A percentile compares a stretch with the other conserved stretches of the same genome.
Evolutionary conservation across 2,329 filamentous ascomycete species (phyloP).

Genomic region (Aspergillus fijiensis): DNA sequence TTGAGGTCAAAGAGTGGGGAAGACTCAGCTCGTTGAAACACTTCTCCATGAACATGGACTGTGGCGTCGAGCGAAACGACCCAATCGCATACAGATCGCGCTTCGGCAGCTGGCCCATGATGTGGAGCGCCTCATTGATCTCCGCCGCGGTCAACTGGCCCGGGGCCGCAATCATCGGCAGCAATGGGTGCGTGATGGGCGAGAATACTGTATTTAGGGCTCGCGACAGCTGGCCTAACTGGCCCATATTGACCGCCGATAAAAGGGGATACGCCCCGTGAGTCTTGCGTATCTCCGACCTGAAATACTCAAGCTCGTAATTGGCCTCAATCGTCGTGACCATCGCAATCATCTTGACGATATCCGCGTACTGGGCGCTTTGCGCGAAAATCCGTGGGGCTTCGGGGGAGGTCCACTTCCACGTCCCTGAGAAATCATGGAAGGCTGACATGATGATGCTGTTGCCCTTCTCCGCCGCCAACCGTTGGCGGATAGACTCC

Average conservation of each 20-base stretch:
- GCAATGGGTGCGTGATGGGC: constrained; percentile 79
- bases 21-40: constrained; percentile 80
- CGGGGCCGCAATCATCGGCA: constrained; percentile 80
- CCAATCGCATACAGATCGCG: constrained; percentile 79
- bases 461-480: constrained; percentile 70
- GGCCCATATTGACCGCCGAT: constrained; percentile 84
- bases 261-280: constrained; percentile 68
- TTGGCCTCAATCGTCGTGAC: constrained; percentile 81
- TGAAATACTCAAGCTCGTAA: constrained; percentile 87
- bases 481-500: constrained; percentile 66
- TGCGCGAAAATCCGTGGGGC: constrained; percentile 71
- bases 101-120: constrained; percentile 77
- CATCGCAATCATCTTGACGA: constrained; percentile 88
- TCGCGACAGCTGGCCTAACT: constrained; percentile 79
- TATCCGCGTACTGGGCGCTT: constrained; percentile 73
- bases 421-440: constrained; percentile 81
- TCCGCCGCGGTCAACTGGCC: constrained; percentile 83
- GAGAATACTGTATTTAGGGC: constrained; percentile 84
- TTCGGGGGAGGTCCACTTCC: constrained; percentile 75
- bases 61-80: constrained; percentile 68
- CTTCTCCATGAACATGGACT: constrained; percentile 83
- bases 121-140: constrained; percentile 75
- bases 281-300: constrained; percentile 69
- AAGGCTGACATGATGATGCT: constrained; percentile 90
- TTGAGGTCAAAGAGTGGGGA: constrained; percentile 75